A percentile compares a stretch with the other conserved stretches of the same genome.
phyloP scores from a whole-genome alignment of 306 rosid genomes.

The Medicago ruthenica region DNA sequence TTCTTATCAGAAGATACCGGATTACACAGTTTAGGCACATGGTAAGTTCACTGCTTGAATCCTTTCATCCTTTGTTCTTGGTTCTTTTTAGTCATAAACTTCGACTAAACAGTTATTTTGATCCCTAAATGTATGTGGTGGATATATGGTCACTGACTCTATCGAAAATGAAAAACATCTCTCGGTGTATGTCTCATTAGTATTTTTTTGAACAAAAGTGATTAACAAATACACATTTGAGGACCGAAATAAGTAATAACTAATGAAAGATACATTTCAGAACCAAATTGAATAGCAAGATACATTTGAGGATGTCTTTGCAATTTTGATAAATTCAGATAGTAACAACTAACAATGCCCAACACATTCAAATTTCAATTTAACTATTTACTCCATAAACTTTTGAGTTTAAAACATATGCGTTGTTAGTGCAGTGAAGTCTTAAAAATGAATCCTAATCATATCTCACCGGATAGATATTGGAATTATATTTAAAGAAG shows the following conservation, averaged over 20 bases:
- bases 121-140: not conserved
- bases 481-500: no score
- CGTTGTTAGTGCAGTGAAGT: no score
- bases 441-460: no score
- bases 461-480: no score
- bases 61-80: not conserved
- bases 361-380: not conserved
- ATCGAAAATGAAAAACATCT: not conserved
- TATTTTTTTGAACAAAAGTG: not conserved
- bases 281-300: not conserved
- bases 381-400: no score
- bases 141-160: not conserved
- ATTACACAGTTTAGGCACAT: constrained; percentile 76
- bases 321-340: no score
- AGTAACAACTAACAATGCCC: not conserved
- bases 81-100: not conserved
- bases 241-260: no score
- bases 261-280: not conserved
- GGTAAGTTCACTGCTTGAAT: constrained; percentile 47
- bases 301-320: no score
- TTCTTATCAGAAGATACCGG: constrained; percentile 93
- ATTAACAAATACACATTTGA: no score
- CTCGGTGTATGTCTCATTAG: not conserved
- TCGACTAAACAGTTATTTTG: not conserved
- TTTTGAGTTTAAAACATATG: no score